phyloP scores from a whole-genome alignment of 768 basidiomycete species.

The Phanerochaete carnosa region DNA sequence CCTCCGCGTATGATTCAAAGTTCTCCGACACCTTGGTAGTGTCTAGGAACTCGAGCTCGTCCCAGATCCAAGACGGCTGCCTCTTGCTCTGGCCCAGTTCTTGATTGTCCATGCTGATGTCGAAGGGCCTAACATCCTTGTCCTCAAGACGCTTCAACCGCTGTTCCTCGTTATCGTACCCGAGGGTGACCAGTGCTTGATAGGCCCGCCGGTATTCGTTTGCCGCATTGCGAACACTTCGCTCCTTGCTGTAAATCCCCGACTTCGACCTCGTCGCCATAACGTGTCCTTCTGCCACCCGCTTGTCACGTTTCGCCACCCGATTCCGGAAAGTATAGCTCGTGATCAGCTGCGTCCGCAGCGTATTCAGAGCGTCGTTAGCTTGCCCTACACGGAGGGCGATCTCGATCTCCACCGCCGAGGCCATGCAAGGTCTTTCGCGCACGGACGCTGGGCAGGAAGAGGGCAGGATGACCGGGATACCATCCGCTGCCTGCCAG shows the following conservation, averaged over 20 bases:
- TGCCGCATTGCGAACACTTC: background rate
- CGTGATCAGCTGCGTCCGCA: no score
- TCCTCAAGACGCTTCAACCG: background rate
- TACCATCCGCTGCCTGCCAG: background rate
- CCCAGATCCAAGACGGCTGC: constrained; percentile 6
- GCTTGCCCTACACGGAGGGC: no score
- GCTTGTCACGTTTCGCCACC: no score
- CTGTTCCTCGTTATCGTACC: background rate
- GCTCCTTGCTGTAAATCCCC: background rate
- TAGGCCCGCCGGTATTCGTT: background rate
- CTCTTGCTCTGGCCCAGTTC: background rate
- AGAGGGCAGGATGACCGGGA: constrained; percentile 2
- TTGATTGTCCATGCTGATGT: background rate
- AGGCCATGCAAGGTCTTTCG: no score
- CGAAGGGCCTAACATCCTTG: constrained; percentile 2
- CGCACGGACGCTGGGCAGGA: background rate
- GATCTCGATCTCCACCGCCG: no score
- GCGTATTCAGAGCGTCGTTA: no score
- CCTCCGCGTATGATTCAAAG: background rate
- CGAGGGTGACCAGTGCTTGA: background rate
- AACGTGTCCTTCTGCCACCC: background rate
- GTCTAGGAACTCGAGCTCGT: constrained; percentile 1
- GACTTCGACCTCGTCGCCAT: background rate
- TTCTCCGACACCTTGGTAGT: background rate
- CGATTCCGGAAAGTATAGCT: no score